phyloP scores from a whole-genome alignment of 805 yeast species.

The Schwanniomyces sp. region DNA sequence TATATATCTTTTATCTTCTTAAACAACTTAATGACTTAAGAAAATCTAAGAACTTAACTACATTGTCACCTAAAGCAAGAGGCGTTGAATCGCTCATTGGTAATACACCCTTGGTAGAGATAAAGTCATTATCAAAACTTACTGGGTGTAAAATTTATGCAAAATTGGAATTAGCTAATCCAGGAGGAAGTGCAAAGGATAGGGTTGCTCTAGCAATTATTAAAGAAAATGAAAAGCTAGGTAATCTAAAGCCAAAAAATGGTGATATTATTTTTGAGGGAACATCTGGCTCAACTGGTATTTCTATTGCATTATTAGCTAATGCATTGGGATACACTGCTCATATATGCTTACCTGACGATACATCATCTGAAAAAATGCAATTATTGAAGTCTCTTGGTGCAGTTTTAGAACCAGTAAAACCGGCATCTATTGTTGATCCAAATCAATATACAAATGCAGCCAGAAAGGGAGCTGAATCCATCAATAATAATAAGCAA shows the following conservation, averaged over 20 bases:
- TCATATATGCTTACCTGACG: constrained; percentile 94
- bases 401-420: constrained; percentile 79
- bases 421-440: constrained; percentile 94
- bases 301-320: constrained; percentile 87
- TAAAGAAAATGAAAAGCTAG: constrained; percentile 59
- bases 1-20: constrained; percentile 1
- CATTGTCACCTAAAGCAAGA: constrained; percentile 29
- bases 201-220: constrained; percentile 88
- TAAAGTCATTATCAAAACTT: constrained; percentile 64
- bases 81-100: constrained; percentile 85
- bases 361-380: constrained; percentile 82
- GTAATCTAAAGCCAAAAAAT: constrained; percentile 53
- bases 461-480: constrained; percentile 68
- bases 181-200: constrained; percentile 96
- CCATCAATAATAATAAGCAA: constrained; percentile 37
- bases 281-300: constrained; percentile 96
- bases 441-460: constrained; percentile 90
- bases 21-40: background rate
- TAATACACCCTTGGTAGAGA: constrained; percentile 79
- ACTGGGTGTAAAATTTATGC: constrained; percentile 88
- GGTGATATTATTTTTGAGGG: constrained; percentile 90
- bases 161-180: constrained; percentile 80
- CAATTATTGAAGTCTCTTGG: constrained; percentile 72
- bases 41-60: constrained; percentile 7
- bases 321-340: constrained; percentile 85